Evolutionary conservation across 371 early-diverging fungal genomes (phyloP), one percentile per base, ranked within the genome.

Genomic region (Saksenaea vasiformis): DNA sequence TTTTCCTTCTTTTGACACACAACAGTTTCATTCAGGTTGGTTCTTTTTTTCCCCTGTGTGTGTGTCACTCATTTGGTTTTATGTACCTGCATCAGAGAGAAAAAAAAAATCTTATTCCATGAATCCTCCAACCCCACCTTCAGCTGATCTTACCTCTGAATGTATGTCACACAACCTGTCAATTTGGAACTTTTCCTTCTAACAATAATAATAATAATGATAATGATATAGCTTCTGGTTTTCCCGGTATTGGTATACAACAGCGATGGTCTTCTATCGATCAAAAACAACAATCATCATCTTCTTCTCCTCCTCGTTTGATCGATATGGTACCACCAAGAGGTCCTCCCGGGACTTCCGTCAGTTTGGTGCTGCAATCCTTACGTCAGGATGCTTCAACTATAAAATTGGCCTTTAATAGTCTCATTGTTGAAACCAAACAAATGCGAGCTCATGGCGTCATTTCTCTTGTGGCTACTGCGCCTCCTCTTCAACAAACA

Each of bases 391-490:
- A 62, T 19, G 22, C 28, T 4, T 14, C 34, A 15, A 19, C 51
- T 9, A 47, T 65, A 54, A 73, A 74, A 58, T 56, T 77, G 7
- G 77, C 72, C 13, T 74, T 77, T 15, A 73, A 73, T 27, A 72
- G 62, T 24, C 43, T 73, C 0, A 61, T 77, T 9, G 74, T 77
- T 3, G 68, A 74, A 5, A 77, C 77, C 2, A 73, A 72, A 53
- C 74, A 72, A 34, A 61, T 72, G 61, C 68, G 62, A 41, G 60
- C 59, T n/a, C 72, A 67, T 47, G 68, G 63, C 31, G 67, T 72
- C 24, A 76, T 68, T 11, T 70, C 72, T 2, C 53, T 76, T 17
- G 68, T 65, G 5, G 76, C 72, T 34, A 59, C 68, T 11, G 68
- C 68, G 1, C 76, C 72, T n/a, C 19, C 43, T 10, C 58, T 62